Conservation (phyloP, 2,329 filamentous ascomycete genomes). For the Cordyceps javanica region DNA sequence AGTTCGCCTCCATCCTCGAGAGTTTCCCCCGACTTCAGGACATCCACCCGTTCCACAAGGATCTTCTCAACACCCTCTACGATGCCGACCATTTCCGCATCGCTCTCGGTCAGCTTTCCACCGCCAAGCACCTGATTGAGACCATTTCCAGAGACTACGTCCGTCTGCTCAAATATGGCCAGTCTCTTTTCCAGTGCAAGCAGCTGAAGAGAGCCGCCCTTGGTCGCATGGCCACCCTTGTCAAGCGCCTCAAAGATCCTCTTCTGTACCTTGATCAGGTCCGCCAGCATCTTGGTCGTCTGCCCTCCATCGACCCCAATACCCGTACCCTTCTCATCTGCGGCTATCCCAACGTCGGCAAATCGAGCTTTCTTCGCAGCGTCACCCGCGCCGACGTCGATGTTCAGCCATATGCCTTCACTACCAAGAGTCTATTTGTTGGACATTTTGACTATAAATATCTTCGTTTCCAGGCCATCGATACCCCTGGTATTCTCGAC, state of each 20-base stretch:
- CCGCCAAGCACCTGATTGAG: conserved; percentile 93
- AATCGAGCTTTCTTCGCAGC: conserved; percentile 90
- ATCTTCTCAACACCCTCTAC: conserved; percentile 90
- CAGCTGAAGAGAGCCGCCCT: conserved; percentile 94
- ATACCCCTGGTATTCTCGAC: conserved; percentile 97
- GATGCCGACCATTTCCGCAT: conserved; percentile 98
- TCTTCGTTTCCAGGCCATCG: conserved; percentile 64
- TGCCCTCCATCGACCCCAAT: conserved; percentile 97
- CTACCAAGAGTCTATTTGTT: conserved; percentile 94
- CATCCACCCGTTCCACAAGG: conserved; percentile 86
- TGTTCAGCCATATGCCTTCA: conserved; percentile 97
- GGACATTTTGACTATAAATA: conserved; percentile 95
- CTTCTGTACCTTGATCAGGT: conserved; percentile 88
- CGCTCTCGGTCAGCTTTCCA: conserved; percentile 90
- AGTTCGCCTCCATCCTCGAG: conserved; percentile 83
- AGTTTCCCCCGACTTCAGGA: conserved; percentile 89
- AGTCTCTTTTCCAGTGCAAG: conserved; percentile 97
- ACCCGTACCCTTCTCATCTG: conserved; percentile 94
- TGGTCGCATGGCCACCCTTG: conserved; percentile 96
- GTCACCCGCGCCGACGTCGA: conserved; percentile 94
- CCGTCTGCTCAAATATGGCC: conserved; percentile 84
- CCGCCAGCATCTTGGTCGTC: conserved; percentile 91
- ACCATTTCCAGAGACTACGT: conserved; percentile 95
- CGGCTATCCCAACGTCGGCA: conserved; percentile 96
- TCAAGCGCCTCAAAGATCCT: conserved; percentile 89